Evolutionary conservation across 2,329 filamentous ascomycete genomes (phyloP).

Genomic region (Paecilomyces fulvus): DNA sequence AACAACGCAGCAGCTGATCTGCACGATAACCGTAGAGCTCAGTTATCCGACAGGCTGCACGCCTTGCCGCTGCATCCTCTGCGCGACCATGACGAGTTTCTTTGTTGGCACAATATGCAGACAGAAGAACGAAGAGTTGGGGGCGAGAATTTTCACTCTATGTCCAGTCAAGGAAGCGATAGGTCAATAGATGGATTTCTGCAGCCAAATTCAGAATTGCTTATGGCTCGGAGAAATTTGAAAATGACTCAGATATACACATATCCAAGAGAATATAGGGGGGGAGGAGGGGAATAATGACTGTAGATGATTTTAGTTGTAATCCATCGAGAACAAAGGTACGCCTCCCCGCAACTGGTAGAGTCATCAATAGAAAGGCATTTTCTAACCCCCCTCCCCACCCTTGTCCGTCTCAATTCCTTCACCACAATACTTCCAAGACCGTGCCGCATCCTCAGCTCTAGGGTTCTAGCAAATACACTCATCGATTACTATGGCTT

Average conservation of each 20-base stretch:
- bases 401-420: background rate
- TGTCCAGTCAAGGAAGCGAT: too few species aligned
- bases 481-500: background rate
- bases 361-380: background rate
- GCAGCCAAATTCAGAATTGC: too few species aligned
- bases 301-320: too few species aligned
- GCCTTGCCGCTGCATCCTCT: background rate
- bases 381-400: background rate
- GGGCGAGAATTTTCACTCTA: background rate
- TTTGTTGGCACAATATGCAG: background rate
- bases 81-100: background rate
- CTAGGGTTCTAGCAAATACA: background rate
- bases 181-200: too few species aligned
- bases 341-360: too few species aligned
- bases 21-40: too few species aligned
- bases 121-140: background rate
- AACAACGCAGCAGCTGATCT: too few species aligned
- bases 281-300: too few species aligned
- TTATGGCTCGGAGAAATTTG: too few species aligned
- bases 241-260: too few species aligned
- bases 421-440: background rate
- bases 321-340: too few species aligned
- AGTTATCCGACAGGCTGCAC: background rate
- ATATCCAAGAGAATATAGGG: too few species aligned
- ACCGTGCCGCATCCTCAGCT: background rate